Evolutionary conservation across 129 eudicot genomes (phyloP).

Genomic region (Pittosporum tobira): DNA sequence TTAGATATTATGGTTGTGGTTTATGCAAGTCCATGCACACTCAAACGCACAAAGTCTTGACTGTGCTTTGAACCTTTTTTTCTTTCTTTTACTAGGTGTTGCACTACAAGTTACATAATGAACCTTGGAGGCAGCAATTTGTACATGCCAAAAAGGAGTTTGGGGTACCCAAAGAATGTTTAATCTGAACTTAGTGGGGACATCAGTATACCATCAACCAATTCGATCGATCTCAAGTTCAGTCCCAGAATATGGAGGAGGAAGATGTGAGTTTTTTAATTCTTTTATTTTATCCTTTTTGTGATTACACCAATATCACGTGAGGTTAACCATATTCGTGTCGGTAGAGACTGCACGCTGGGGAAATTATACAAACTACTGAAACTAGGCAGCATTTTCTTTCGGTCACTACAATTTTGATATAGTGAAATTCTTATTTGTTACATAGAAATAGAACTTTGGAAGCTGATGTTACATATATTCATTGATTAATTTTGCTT

Average conservation of each 20-base stretch:
- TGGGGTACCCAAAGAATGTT: slow-evolving; percentile 55
- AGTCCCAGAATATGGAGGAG: not conserved
- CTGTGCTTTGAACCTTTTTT: not conserved
- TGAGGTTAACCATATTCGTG: no score
- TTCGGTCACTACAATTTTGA: no score
- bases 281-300: no score
- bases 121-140: slow-evolving; percentile 59
- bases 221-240: no score
- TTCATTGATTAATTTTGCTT: no score
- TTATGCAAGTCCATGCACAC: not conserved
- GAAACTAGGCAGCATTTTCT: no score
- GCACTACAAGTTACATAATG: slow-evolving; percentile 70
- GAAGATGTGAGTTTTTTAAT: not conserved
- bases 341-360: no score
- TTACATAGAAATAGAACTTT: no score
- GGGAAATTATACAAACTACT: no score
- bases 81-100: slow-evolving; percentile 35
- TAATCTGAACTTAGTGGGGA: slow-evolving; percentile 24
- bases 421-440: no score
- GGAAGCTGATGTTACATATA: no score
- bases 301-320: no score
- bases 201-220: not conserved
- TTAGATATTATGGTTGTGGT: not conserved
- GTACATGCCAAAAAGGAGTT: slow-evolving; percentile 26
- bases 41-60: not conserved